These are phyloP conservation scores for Kwoniella newhampshirensis DNA, from an alignment of 768 basidiomycete genomes.

Conservation along the genomic window DNA sequence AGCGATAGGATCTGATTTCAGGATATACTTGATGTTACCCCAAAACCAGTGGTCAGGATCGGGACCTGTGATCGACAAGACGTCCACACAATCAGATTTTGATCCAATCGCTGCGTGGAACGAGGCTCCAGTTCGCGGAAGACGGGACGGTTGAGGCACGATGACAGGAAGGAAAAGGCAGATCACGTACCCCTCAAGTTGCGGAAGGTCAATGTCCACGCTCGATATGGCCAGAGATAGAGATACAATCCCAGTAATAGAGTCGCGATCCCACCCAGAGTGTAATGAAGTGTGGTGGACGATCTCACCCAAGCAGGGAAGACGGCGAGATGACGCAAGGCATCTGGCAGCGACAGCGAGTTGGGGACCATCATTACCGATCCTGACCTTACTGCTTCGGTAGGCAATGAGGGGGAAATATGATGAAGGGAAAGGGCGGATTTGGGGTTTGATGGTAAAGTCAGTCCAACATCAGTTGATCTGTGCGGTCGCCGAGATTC, in stretches of 20 bases:
- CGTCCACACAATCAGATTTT: not conserved
- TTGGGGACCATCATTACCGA: too few species aligned
- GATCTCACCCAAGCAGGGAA: too few species aligned
- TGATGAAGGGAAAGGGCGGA: too few species aligned
- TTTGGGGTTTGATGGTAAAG: too few species aligned
- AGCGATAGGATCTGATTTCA: conserved; percentile 32
- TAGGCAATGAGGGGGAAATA: too few species aligned
- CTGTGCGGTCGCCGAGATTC: too few species aligned
- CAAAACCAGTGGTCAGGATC: conserved; percentile 21
- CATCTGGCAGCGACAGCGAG: too few species aligned
- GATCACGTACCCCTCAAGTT: conserved; percentile 29
- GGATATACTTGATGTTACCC: conserved; percentile 28
- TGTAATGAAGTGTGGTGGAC: not conserved
- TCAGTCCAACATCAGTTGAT: too few species aligned
- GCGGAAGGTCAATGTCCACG: conserved; percentile 21
- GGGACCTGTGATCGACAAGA: conserved; percentile 26
- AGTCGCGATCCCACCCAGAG: conserved; percentile 1
- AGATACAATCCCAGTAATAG: conserved; percentile 7
- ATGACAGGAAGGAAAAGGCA: not conserved
- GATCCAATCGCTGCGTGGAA: not conserved
- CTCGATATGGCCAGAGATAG: conserved; percentile 22
- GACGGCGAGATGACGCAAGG: too few species aligned
- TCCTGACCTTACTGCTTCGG: too few species aligned
- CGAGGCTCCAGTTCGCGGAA: not conserved
- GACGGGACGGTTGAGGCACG: not conserved